Base-by-base conservation (phyloP, 2,329 filamentous ascomycete species). In the Stemphylium lycopersici region DNA sequence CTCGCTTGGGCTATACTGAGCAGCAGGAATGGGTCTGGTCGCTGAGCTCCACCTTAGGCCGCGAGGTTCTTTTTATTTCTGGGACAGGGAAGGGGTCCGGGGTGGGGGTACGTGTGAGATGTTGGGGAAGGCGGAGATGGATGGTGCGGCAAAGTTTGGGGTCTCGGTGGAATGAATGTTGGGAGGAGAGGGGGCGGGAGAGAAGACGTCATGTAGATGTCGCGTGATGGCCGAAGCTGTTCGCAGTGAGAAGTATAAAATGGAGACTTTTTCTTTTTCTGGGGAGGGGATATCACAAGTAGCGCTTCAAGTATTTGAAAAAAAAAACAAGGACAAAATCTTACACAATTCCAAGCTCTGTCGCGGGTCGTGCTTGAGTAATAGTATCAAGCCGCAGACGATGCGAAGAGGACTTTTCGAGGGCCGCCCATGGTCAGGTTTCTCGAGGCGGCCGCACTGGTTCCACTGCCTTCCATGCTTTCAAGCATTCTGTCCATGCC, bases 1-100 rank as follows among this genome's bases (percentile, higher is more conserved):
- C 67, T 76, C 79, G 79, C 79, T 31, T 76, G 76, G 77, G 75
- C 76, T 73, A 80, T 82, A 82, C 80, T 80, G 80, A 81, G 79
- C 79, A 78, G 67, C 74, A 79, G 79, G 79, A 79, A 80, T 79
- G 75, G 70, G 66, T 72, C 78, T 80, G 74, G 77, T 80, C 78
- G 64, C 77, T 76, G 75, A 77, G 78, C 80, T 81, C 80, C 78
- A 81, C 80, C 79, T 80, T 74, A 68, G 70, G 74, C 74, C 78
- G 79, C 79, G 79, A 76, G 22, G 47, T 37, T 48, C n/a, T 32
- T 26, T 32, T 43, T 20, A 24, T 6, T 24, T 24, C 6, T 24
- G 22, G 22, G 6, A 3, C 13, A 22, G 15, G n/a, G 7, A 18
- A 18, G n/a, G 22, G 36, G 32, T 31, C n/a, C 15, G 34, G 11